Evolutionary conservation across 176 grass and related monocot genomes (phyloP).

Genomic region (Alloteropsis semialata): DNA sequence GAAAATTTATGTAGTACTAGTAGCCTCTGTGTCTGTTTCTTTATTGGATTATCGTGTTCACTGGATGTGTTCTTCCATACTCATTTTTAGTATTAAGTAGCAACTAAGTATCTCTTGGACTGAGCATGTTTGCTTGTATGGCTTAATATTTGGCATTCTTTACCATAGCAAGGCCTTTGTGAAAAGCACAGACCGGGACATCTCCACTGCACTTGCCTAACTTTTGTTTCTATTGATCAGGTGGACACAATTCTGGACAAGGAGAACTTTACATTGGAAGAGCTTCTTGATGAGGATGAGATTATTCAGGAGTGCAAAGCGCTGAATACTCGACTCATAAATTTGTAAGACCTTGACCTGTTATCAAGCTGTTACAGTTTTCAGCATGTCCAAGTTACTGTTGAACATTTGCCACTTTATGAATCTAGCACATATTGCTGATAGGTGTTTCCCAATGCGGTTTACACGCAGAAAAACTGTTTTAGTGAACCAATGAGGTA

Average conservation of each 20-base stretch:
- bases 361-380: conserved; percentile 2
- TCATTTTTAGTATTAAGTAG: not conserved
- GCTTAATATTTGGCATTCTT: not conserved
- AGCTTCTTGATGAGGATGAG: conserved; percentile 93
- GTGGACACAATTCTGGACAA: conserved; percentile 92
- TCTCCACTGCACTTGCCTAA: not conserved
- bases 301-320: conserved; percentile 98
- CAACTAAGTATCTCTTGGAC: not conserved
- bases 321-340: conserved; percentile 82
- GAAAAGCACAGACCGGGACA: not conserved
- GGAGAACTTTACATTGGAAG: conserved; percentile 84
- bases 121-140: not conserved
- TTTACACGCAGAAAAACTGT: not conserved
- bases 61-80: not conserved
- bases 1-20: not conserved
- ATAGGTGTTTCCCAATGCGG: not conserved
- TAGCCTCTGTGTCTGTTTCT: not conserved
- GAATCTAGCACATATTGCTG: not conserved
- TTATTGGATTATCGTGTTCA: not conserved
- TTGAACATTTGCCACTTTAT: not conserved
- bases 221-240: conserved; percentile 38
- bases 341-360: conserved; percentile 51
- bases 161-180: not conserved
- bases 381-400: not conserved
- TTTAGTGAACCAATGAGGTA: not conserved